Evolutionary conservation across 352 stramenopile genomes (phyloP), one percentile per base, ranked within the genome.

Genomic region (Globisporangium sylvaticum): DNA sequence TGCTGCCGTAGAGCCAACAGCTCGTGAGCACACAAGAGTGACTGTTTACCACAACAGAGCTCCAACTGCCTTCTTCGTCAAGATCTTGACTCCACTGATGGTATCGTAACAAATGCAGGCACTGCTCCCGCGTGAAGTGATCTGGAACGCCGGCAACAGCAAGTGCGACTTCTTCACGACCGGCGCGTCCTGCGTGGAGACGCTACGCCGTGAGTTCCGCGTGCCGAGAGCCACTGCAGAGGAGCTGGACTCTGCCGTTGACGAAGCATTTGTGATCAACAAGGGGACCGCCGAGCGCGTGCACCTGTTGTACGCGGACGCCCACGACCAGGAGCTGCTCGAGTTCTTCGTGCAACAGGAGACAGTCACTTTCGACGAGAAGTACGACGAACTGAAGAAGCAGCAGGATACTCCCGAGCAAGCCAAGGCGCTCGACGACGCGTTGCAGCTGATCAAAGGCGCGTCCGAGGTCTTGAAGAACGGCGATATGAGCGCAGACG

Each of bases 261-360:
- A 93, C 61, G 81, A 90, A 42, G 81, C 81, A 7, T 75, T 93
- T 53, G 70, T 73, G 31, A 73, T 93, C 59, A 84, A 90, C 71
- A 90, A 85, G 66, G 84, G 68, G 22, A 71, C 87, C 12, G 83
- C 76, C 27, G 71, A 91, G 68, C 80, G 84, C 31, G 83, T 93
- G 34, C 80, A 90, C 5, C 53, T 91, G 46, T 72, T 91, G 15
- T 90, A 85, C 52, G 50, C 46, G 1, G 80, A 91, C 44, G 75
- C 84, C 24, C 58, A 76, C n/a, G 67, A 79, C 29, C 68, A 65
- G 5, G 59, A 84, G 42, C 68, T 90, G 55, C 64, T 92, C 18
- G 59, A 48, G 34, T 74, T 90, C 31, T 58, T 67, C 0, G 25
- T 74, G 5, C 74, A 81, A 34, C 60, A 66, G 22, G 68, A 69